Percentiles rank a stretch among this genome's conserved stretches.
phyloP scores from a whole-genome alignment of 2,329 filamentous ascomycete genomes.

The Ceratocystis variospora region DNA sequence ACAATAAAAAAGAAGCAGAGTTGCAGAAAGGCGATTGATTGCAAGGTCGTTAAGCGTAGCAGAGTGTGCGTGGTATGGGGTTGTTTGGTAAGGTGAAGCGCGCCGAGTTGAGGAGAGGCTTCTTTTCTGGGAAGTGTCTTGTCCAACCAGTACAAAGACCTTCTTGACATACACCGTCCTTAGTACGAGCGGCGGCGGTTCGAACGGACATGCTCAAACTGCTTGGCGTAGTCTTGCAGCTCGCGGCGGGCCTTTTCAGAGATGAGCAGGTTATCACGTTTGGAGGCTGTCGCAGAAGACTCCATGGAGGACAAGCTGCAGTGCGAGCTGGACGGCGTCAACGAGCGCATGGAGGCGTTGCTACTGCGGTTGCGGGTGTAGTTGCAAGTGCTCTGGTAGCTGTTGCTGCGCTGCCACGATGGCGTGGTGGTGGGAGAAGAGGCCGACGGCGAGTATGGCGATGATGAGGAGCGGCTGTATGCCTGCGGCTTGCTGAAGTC shows the following conservation, averaged over 20 bases:
- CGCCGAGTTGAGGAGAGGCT: not conserved
- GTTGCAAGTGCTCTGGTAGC: conserved; percentile 21
- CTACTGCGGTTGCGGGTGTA: conserved; percentile 21
- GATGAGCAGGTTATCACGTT: conserved; percentile 41
- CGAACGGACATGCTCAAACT: conserved; percentile 67
- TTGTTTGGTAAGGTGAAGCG: not conserved
- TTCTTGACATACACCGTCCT: conserved; percentile 20
- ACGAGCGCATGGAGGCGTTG: conserved; percentile 28
- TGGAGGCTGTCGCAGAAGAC: conserved; percentile 41
- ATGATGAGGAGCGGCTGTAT: conserved; percentile 37
- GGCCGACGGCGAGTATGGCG: conserved; percentile 26
- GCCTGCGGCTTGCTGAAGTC: conserved; percentile 55
- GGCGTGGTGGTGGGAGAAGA: conserved; percentile 19
- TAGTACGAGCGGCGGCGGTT: conserved; percentile 46
- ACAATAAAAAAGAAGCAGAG: conserved; percentile 5
- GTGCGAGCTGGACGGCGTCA: conserved; percentile 65
- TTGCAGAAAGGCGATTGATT: conserved; percentile 19
- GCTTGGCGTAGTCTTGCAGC: conserved; percentile 71
- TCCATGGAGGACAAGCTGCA: conserved; percentile 71
- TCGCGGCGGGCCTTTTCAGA: conserved; percentile 68
- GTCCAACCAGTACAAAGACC: not conserved
- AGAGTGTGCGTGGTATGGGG: not conserved
- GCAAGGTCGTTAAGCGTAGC: conserved; percentile 21
- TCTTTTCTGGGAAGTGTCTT: conserved; percentile 1
- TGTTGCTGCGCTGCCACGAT: conserved; percentile 25